phyloP scores from a whole-genome alignment of 2,329 filamentous ascomycete species.

The Pseudogymnoascus sp. region DNA sequence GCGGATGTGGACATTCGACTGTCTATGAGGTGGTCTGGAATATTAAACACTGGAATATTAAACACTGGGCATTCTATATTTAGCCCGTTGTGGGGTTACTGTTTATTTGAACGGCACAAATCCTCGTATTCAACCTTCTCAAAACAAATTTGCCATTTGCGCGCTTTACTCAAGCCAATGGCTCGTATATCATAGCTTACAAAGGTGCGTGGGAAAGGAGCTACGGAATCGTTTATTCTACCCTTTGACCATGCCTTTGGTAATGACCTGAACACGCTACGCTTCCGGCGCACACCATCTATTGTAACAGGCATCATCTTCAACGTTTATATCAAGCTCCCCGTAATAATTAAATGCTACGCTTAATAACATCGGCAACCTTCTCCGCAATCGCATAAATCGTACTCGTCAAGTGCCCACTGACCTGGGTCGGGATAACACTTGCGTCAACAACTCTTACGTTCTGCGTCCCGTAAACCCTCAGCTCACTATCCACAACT shows the following conservation, averaged over 20 bases:
- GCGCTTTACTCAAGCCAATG: neutral
- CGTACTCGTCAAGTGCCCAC: slow-evolving; percentile 12
- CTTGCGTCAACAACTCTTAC: slow-evolving; percentile 31
- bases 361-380: slow-evolving; percentile 18
- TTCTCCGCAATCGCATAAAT: slow-evolving; percentile 19
- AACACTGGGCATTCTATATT: neutral
- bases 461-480: slow-evolving; percentile 37
- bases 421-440: slow-evolving; percentile 3
- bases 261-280: too few species aligned
- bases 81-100: neutral
- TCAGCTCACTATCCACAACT: neutral
- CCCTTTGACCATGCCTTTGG: neutral
- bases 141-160: neutral
- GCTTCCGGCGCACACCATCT: too few species aligned
- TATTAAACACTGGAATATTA: neutral
- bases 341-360: too few species aligned
- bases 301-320: too few species aligned
- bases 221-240: too few species aligned
- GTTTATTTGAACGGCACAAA: neutral
- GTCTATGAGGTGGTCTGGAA: neutral
- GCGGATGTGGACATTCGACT: neutral
- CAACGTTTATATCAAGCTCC: too few species aligned
- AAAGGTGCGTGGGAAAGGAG: neutral
- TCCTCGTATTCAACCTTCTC: neutral
- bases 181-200: neutral